Conservation (phyloP, 129 eudicot species). For the Lactuca saligna region DNA sequence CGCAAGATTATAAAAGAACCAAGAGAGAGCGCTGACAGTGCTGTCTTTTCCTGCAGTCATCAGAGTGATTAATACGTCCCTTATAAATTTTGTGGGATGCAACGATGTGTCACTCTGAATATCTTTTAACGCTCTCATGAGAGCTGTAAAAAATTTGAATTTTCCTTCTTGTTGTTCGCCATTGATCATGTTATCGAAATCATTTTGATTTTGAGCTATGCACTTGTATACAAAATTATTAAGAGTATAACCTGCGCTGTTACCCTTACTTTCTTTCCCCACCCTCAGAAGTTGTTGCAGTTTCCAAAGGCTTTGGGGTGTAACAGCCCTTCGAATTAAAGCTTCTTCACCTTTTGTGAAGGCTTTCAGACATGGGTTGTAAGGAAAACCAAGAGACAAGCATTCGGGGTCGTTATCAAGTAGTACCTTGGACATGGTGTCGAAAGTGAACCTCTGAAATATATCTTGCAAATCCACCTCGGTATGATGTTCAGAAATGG, state of each 20-base stretch:
- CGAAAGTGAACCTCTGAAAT: background rate
- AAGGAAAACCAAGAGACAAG: conserved; percentile 13
- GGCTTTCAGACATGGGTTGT: conserved; percentile 17
- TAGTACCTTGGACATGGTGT: conserved; percentile 26
- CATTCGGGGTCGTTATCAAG: conserved; percentile 28
- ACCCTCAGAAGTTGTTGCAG: conserved; percentile 11
- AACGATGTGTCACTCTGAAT: background rate
- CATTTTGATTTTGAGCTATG: conserved; percentile 1
- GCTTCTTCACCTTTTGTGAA: conserved; percentile 18
- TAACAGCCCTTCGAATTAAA: conserved; percentile 12
- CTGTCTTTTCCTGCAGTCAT: too few relatives aligned
- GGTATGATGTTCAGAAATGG: background rate
- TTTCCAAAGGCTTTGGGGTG: conserved; percentile 40
- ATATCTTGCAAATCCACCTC: conserved; percentile 36
- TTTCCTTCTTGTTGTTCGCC: background rate
- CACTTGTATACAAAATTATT: background rate
- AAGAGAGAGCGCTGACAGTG: too few relatives aligned
- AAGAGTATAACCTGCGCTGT: background rate
- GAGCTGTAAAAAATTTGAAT: conserved; percentile 26
- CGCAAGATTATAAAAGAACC: too few relatives aligned
- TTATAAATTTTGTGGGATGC: too few relatives aligned
- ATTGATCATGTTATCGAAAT: background rate
- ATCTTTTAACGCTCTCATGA: background rate
- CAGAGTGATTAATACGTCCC: too few relatives aligned
- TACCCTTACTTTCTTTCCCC: conserved; percentile 11